Percentiles rank a stretch among this genome's conserved stretches.
Conservation (phyloP, 108 stramenopile genomes). For the Nitzschia sp. region DNA sequence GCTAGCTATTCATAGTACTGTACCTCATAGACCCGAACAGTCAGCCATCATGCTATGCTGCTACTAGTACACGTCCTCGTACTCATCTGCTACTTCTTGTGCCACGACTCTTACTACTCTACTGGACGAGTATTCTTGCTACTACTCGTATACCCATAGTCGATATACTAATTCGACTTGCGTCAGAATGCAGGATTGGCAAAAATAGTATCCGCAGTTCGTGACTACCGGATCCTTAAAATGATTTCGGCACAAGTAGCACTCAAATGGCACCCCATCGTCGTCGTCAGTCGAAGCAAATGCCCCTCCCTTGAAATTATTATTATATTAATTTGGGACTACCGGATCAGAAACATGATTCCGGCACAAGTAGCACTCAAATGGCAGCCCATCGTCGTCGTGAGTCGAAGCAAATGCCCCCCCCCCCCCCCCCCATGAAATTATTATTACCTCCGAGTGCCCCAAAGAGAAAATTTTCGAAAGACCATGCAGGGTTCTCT, state of each 20-base stretch:
- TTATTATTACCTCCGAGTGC: conserved; percentile 27
- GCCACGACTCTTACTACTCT: conserved; percentile 77
- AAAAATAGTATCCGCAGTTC: conserved; percentile 92
- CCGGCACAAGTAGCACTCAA: conserved; percentile 94
- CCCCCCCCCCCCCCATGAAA: conserved; percentile 25
- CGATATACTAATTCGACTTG: conserved; percentile 36
- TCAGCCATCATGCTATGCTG: too few relatives aligned
- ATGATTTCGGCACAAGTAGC: conserved; percentile 86
- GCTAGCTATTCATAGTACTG: too few relatives aligned
- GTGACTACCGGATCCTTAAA: conserved; percentile 95
- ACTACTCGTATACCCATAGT: conserved; percentile 80
- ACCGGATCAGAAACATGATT: conserved; percentile 89
- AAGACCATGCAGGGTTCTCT: too few relatives aligned
- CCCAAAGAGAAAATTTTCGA: too few relatives aligned
- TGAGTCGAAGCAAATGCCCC: conserved; percentile 20
- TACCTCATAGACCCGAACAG: too few relatives aligned
- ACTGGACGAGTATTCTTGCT: conserved; percentile 86
- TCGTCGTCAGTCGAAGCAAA: too few relatives aligned
- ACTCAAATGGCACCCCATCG: conserved; percentile 95
- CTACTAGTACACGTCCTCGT: conserved; percentile 34
- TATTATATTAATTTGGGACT: conserved; percentile 87
- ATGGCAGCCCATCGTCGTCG: conserved; percentile 87
- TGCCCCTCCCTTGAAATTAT: too few relatives aligned
- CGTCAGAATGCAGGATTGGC: conserved; percentile 78
- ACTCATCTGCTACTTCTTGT: conserved; percentile 69